phyloP scores from a whole-genome alignment of 257 asterid species.

The Penstemon davidsonii region DNA sequence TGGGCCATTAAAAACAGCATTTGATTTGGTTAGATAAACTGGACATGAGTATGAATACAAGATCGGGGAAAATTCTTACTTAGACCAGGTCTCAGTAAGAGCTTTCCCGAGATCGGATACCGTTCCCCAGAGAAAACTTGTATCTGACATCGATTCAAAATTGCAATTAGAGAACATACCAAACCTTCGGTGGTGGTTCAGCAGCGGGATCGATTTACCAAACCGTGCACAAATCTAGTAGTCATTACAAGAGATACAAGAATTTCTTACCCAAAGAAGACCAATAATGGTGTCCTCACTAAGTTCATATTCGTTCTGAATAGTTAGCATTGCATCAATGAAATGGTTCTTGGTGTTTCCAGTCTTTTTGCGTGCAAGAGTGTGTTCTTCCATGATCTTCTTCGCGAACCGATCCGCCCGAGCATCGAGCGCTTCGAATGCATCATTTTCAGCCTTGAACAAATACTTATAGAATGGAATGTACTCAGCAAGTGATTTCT shows the following conservation, averaged over 20 bases:
- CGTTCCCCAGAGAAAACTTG: no score
- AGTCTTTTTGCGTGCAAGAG: slow-evolving; percentile 47
- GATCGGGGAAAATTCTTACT: no score
- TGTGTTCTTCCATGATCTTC: slow-evolving; percentile 78
- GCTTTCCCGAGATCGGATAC: no score
- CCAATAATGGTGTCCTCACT: slow-evolving; percentile 65
- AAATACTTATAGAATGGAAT: slow-evolving; percentile 61
- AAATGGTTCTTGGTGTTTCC: slow-evolving; percentile 76
- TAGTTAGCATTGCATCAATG: slow-evolving; percentile 67
- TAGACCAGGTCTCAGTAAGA: no score
- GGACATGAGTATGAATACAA: no score
- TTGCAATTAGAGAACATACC: no score
- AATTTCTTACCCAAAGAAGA: slow-evolving; percentile 64
- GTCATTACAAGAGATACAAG: neutral
- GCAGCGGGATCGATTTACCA: no score
- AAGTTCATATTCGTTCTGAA: slow-evolving; percentile 65
- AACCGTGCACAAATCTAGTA: neutral
- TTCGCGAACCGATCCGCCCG: slow-evolving; percentile 54
- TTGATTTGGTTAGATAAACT: no score
- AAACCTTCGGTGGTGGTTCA: no score
- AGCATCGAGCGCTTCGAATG: slow-evolving; percentile 40
- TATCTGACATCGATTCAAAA: no score
- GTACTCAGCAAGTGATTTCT: slow-evolving; percentile 55
- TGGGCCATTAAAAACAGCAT: no score
- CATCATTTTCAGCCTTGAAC: slow-evolving; percentile 49